Evolutionary conservation across 768 basidiomycete genomes (phyloP), one percentile per base, ranked within the genome.

Genomic region (Leccinellum albellum): DNA sequence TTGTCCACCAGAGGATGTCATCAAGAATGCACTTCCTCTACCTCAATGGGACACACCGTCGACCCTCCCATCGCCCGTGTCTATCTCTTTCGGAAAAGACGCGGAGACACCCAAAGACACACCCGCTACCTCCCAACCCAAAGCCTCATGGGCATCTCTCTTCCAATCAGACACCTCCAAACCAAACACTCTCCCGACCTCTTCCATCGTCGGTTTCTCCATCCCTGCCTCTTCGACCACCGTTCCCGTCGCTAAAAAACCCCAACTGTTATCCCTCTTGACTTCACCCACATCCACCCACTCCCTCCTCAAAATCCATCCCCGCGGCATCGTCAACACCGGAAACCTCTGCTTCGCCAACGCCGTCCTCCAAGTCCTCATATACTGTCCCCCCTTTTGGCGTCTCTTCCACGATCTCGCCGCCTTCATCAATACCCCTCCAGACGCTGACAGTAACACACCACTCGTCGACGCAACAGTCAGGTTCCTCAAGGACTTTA

Each of bases 291-390:
- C 78, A 6, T 58, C 70, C 5, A 59, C 61, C 28, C 28, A 28
- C 6, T 5, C 31, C 31, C 10, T 28, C 4, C 56, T 69, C 33
- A 72, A 70, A 49, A 81, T 91, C 32, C 76, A 79, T 7, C 84
- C 91, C 1, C 79, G 95, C 14, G 96, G 96, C 5, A 75, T 99
- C 50, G 79, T 98, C 63, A 99, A 99, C 72, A 88, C 84, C 3
- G 95, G 96, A 1, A 99, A 99, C 73, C 87, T 98, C 86, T 99
- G 96, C 70, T 99, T 98, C 68, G 94, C 94, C 28, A 99, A 98
- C 66, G 86, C 94, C 0, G 90, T 98, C 23, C 76, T 99, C 29
- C 96, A 98, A 75, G 84, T 89, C 2, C 79, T 99, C 28, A 82
- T 95, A 1, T 96, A 94, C 71, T 93, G 89, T 64, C 80, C 82